Conservation (phyloP, 73 alveolate genomes). For the Paramecium biaurelia region DNA sequence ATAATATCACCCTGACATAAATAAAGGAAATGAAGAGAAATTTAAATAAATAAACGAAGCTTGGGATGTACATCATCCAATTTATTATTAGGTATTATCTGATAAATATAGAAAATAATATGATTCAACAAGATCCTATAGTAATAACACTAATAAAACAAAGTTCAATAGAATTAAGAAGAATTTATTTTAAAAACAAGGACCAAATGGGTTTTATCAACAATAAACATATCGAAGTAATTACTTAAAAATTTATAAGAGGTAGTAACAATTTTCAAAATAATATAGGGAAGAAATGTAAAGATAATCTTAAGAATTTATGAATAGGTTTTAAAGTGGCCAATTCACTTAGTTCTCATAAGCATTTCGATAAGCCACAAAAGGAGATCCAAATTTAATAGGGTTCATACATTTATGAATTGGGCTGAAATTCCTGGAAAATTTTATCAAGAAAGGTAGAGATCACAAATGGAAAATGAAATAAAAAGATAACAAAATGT, state of each 20-base stretch:
- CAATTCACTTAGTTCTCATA: background rate
- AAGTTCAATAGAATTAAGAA: background rate
- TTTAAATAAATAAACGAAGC: slow-evolving; percentile 79
- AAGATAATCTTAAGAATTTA: background rate
- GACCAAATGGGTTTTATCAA: background rate
- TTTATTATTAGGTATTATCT: background rate
- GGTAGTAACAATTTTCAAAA: background rate
- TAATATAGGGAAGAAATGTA: background rate
- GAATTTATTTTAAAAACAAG: background rate
- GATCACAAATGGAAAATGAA: slow-evolving; percentile 5
- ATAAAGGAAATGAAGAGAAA: slow-evolving; percentile 70
- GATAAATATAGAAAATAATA: slow-evolving; percentile 27
- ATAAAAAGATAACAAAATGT: slow-evolving; percentile 13
- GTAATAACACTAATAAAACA: background rate
- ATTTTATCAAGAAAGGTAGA: background rate
- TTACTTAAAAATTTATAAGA: background rate
- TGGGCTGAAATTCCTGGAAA: background rate
- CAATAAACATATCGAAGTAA: background rate
- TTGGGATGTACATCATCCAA: slow-evolving; percentile 15
- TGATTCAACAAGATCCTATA: background rate
- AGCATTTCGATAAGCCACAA: background rate
- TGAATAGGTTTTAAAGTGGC: background rate
- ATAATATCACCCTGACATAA: slow-evolving; percentile 94
- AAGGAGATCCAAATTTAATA: slow-evolving; percentile 10
- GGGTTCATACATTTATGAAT: background rate